Conservation (phyloP, 768 basidiomycete genomes). For the Phylloporus sp. region DNA sequence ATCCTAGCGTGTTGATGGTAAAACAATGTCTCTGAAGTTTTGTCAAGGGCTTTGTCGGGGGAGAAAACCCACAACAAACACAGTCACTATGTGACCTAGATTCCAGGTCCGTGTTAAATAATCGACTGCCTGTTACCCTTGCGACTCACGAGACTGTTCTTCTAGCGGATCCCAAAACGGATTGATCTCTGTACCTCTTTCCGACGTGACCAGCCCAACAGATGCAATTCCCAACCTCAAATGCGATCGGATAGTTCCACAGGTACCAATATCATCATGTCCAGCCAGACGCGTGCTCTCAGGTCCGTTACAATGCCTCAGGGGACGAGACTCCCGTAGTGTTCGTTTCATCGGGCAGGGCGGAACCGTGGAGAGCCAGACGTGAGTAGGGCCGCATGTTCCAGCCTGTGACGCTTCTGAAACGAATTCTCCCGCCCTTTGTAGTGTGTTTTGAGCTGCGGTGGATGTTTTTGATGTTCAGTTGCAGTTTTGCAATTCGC, state of each 20-base stretch:
- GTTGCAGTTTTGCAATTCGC: background rate
- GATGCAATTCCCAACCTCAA: background rate
- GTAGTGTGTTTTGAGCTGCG: background rate
- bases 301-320: background rate
- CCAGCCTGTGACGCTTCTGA: slow-evolving; percentile 11
- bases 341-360: background rate
- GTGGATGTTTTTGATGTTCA: slow-evolving; percentile 1
- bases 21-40: too few relatives aligned
- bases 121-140: background rate
- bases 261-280: background rate
- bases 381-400: slow-evolving; percentile 1
- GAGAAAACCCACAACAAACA: too few relatives aligned
- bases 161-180: too few relatives aligned
- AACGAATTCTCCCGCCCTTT: slow-evolving; percentile 4
- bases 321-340: background rate
- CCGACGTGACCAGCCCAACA: too few relatives aligned
- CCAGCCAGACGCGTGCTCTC: background rate
- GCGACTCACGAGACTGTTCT: background rate
- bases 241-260: background rate
- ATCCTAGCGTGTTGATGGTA: too few relatives aligned
- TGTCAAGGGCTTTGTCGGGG: too few relatives aligned
- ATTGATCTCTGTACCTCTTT: too few relatives aligned
- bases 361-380: background rate
- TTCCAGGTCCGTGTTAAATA: background rate
- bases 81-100: background rate